Evolutionary conservation across 106 monocot genomes (phyloP).

Genomic region (Dactylorhiza incarnata): DNA sequence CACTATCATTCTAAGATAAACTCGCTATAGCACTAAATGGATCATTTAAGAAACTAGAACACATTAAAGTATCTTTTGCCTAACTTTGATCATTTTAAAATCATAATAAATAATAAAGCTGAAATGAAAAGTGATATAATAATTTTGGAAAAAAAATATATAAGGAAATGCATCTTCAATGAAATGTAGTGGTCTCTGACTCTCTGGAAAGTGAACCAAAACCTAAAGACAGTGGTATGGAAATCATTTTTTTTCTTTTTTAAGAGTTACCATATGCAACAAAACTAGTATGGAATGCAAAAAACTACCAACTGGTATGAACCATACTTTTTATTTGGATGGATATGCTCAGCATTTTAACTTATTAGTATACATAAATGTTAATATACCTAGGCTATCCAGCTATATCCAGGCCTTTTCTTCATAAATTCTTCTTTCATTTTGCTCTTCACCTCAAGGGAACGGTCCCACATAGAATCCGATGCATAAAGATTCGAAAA

Average conservation of each 20-base stretch:
- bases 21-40: neutral
- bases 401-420: conserved; percentile 24
- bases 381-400: conserved; percentile 10
- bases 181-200: neutral
- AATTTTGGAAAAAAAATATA: neutral
- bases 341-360: too few relatives aligned
- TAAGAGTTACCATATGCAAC: neutral
- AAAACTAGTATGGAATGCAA: neutral
- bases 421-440: conserved; percentile 9
- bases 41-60: neutral
- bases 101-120: neutral
- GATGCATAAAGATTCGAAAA: conserved; percentile 22
- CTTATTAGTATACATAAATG: neutral
- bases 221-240: neutral
- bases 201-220: neutral
- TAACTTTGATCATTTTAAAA: neutral
- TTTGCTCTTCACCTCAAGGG: conserved; percentile 19
- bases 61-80: neutral
- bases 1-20: neutral
- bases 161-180: neutral
- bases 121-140: neutral
- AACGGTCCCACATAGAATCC: conserved; percentile 19
- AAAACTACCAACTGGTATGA: neutral
- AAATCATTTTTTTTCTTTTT: neutral
- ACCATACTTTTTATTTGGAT: neutral